phyloP scores from a whole-genome alignment of 306 rosid genomes.

The cucumber (Cucumis sativus) region Cucumber_9930_V3 NC_026658.2:18363001-18363500 shows the following conservation, averaged over 20 bases:
- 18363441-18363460: no score
- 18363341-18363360: conserved; percentile 34
- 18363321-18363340: conserved; percentile 23
- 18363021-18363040: conserved; percentile 15
- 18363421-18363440: no score
- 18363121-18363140: neutral
- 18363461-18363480: no score
- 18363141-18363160: neutral
- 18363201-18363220: neutral
- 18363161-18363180: neutral
- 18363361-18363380: conserved; percentile 22
- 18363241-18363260: neutral
- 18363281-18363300: conserved; percentile 34
- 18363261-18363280: neutral
- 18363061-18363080: neutral
- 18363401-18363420: neutral
- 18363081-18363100: neutral
- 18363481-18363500: no score
- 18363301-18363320: conserved; percentile 25
- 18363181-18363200: neutral
- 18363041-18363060: neutral
- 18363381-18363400: neutral
- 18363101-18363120: neutral
- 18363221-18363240: neutral
- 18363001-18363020: conserved; percentile 75